Percentiles rank a stretch among this genome's conserved stretches.
Conservation (phyloP, 176 grass and related monocot genomes). For the Oryza australiensis region DNA sequence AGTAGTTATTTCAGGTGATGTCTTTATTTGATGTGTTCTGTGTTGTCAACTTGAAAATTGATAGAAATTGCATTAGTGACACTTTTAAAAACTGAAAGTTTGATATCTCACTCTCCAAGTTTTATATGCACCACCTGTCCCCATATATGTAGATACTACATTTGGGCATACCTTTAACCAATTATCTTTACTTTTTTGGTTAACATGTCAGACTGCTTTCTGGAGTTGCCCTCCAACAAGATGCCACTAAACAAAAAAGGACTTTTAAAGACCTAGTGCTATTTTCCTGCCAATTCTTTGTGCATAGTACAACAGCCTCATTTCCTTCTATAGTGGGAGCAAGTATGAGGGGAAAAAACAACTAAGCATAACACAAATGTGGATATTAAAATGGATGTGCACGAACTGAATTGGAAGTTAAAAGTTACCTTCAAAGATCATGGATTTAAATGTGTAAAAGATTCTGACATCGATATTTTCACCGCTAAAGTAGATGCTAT, state of each 20-base stretch:
- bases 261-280: conserved; percentile 26
- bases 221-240: conserved; percentile 37
- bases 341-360: background rate
- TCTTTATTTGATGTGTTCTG: background rate
- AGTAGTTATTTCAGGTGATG: background rate
- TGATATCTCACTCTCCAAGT: background rate
- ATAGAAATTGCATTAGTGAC: conserved; percentile 6
- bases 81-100: conserved; percentile 14
- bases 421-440: background rate
- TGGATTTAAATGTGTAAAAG: conserved; percentile 13
- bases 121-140: background rate
- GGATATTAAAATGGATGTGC: background rate
- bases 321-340: conserved; percentile 10
- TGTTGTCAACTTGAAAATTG: background rate
- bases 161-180: background rate
- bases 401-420: conserved; percentile 2
- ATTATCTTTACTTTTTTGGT: conserved; percentile 6
- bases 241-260: conserved; percentile 26
- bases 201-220: conserved; percentile 8
- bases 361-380: conserved; percentile 11
- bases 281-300: conserved; percentile 3
- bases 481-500: background rate
- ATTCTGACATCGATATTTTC: background rate
- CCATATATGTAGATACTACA: background rate
- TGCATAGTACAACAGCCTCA: conserved; percentile 38